phyloP scores from a whole-genome alignment of 441 rosid species.

The Corymbia calophylla region DNA sequence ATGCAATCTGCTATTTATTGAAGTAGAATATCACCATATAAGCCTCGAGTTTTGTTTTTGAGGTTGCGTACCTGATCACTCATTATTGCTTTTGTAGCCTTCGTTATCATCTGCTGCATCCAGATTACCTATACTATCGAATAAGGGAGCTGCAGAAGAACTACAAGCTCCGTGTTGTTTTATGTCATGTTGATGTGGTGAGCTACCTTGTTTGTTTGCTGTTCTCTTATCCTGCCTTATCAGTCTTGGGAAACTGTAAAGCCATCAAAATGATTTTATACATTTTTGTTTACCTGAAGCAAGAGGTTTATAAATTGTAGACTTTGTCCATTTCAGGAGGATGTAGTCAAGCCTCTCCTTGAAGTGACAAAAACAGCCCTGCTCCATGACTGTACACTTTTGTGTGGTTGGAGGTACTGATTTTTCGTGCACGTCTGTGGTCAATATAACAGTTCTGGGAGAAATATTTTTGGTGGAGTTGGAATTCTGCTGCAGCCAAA shows the following conservation, averaged over 20 bases:
- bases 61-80: neutral
- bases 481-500: neutral
- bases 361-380: slow-evolving; percentile 86
- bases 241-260: neutral
- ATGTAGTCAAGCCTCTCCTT: slow-evolving; percentile 79
- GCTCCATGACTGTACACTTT: slow-evolving; percentile 88
- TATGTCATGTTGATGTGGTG: slow-evolving; percentile 93
- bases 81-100: slow-evolving; percentile 36
- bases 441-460: neutral
- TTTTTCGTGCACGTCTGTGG: neutral
- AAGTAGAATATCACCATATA: neutral
- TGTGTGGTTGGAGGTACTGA: slow-evolving; percentile 85
- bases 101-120: slow-evolving; percentile 85
- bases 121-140: slow-evolving; percentile 87
- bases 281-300: neutral
- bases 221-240: neutral
- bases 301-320: slow-evolving; percentile 1
- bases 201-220: slow-evolving; percentile 9
- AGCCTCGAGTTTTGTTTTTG: neutral
- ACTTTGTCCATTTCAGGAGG: slow-evolving; percentile 52
- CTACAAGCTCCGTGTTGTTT: slow-evolving; percentile 75
- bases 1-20: neutral
- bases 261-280: neutral
- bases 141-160: slow-evolving; percentile 88
- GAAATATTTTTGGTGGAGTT: neutral